Conservation (phyloP, 768 basidiomycete genomes). For the Pleurotus ostreatus region DNA sequence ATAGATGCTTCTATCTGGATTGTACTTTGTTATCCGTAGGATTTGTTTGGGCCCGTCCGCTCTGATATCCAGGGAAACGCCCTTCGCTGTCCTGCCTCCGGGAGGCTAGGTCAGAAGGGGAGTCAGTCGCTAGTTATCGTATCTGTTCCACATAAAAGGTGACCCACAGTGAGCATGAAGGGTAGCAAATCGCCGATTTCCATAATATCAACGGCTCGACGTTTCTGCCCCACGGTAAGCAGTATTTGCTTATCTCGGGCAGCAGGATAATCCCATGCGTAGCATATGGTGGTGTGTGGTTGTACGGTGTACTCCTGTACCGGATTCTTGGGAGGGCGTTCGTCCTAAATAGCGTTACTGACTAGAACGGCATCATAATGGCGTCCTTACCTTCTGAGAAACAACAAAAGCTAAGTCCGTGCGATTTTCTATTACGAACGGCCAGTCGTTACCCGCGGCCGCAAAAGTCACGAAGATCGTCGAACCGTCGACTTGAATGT, state of each 20-base stretch:
- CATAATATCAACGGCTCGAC: slow-evolving; percentile 81
- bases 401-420: slow-evolving; percentile 68
- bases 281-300: slow-evolving; percentile 52
- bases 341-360: slow-evolving; percentile 13
- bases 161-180: slow-evolving; percentile 75
- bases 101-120: not conserved
- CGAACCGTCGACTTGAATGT: slow-evolving; percentile 80
- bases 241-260: slow-evolving; percentile 75
- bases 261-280: slow-evolving; percentile 95
- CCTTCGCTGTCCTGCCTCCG: slow-evolving; percentile 45
- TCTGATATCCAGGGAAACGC: slow-evolving; percentile 87
- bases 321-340: slow-evolving; percentile 33
- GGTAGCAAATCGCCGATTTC: slow-evolving; percentile 92
- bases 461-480: slow-evolving; percentile 84
- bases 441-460: slow-evolving; percentile 72
- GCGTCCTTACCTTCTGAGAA: slow-evolving; percentile 64
- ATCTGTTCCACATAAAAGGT: not conserved
- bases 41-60: slow-evolving; percentile 86
- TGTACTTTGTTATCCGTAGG: slow-evolving; percentile 83
- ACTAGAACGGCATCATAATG: not conserved
- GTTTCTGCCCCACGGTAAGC: slow-evolving; percentile 56
- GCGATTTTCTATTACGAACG: slow-evolving; percentile 87
- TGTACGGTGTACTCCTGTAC: slow-evolving; percentile 46
- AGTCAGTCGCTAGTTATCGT: not conserved
- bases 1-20: slow-evolving; percentile 81